Percentiles rank a stretch among this genome's conserved stretches.
Conservation (phyloP, 73 alveolate genomes). For the Paramecium tetraurelia region DNA sequence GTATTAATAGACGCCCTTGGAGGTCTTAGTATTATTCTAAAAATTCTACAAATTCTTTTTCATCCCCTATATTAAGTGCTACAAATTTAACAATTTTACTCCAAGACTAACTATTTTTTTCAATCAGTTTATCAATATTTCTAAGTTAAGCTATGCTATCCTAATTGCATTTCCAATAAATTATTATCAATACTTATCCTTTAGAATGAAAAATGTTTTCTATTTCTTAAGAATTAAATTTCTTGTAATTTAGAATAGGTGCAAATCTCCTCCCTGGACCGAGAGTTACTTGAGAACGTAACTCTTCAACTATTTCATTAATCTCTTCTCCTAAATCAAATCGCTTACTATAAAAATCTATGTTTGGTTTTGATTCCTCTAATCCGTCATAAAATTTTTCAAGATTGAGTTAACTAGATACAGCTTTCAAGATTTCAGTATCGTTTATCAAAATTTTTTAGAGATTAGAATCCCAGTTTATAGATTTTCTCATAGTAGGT, state of each 20-base stretch:
- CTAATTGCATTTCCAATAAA: conserved; percentile 9
- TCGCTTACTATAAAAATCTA: not conserved
- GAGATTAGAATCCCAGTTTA: not conserved
- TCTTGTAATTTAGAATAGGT: not conserved
- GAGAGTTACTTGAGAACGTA: not conserved
- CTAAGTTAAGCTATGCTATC: not conserved
- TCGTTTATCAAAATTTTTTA: not conserved
- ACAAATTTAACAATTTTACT: conserved; percentile 44
- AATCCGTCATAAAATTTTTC: not conserved
- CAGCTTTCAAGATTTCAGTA: no score
- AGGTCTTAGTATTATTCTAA: not conserved
- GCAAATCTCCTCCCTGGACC: not conserved
- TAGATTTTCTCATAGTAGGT: not conserved
- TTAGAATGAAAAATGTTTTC: not conserved
- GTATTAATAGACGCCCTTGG: not conserved
- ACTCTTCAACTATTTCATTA: not conserved
- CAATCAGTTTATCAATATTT: not conserved
- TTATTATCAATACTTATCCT: conserved; percentile 9
- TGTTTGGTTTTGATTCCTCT: not conserved
- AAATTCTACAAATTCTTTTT: not conserved
- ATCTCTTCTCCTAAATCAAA: no score
- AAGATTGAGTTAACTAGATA: no score
- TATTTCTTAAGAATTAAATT: not conserved
- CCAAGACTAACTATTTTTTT: conserved; percentile 34
- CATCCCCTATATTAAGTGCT: not conserved